phyloP scores from a whole-genome alignment of 2,329 filamentous ascomycete genomes.

The Huntiella bhutanensis region DNA sequence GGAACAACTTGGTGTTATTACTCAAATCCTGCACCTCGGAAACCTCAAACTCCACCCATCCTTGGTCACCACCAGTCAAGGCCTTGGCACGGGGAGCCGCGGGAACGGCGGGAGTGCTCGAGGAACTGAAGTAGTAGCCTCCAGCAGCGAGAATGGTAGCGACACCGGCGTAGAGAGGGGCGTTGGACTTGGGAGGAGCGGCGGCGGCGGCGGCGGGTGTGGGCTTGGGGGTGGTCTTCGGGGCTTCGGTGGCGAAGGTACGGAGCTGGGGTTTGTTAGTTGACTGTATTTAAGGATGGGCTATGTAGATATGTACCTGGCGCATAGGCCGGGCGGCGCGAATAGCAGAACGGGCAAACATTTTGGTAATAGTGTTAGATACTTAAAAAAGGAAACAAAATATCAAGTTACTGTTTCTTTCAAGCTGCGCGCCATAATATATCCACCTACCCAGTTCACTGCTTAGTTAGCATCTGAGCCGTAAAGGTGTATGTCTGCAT shows the following conservation, averaged over 20 bases:
- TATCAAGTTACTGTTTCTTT: no score
- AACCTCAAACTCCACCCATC: constrained; percentile 66
- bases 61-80: constrained; percentile 73
- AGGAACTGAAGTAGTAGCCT: constrained; percentile 38
- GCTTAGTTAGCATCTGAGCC: no score
- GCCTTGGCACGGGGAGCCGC: constrained; percentile 27
- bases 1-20: constrained; percentile 86
- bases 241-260: constrained; percentile 36
- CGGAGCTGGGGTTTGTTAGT: constrained; percentile 19
- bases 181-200: constrained; percentile 28
- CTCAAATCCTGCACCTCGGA: constrained; percentile 63
- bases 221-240: constrained; percentile 26
- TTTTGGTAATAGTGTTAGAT: constrained; percentile 20
- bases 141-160: constrained; percentile 39
- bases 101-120: constrained; percentile 34
- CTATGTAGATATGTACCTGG: constrained; percentile 30
- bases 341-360: constrained; percentile 50
- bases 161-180: constrained; percentile 42
- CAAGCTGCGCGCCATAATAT: no score
- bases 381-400: constrained; percentile 4
- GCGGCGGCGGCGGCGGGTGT: constrained; percentile 31
- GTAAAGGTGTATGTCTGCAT: no score
- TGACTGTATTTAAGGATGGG: neutral
- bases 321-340: constrained; percentile 45
- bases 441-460: no score